Percentiles rank a stretch among this genome's conserved stretches.
Evolutionary conservation across 805 yeast genomes (phyloP).

Genomic region (Priceomyces haplophilus): DNA sequence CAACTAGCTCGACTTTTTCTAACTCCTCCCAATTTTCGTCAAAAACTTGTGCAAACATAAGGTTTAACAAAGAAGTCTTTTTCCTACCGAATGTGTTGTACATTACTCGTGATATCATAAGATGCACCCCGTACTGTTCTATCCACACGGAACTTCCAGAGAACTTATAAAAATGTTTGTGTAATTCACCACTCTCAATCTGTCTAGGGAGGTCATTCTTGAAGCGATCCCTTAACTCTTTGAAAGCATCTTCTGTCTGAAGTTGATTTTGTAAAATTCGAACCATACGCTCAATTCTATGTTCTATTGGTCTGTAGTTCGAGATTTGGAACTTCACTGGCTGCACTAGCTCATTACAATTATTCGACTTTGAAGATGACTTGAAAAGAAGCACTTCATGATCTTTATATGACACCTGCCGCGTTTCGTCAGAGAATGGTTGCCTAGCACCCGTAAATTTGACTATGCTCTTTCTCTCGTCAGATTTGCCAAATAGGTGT

Average conservation of each 20-base stretch:
- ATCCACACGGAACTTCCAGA: slow-evolving; percentile 16
- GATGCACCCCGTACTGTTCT: slow-evolving; percentile 15
- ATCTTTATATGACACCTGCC: background rate
- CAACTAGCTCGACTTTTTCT: slow-evolving; percentile 8
- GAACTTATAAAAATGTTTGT: slow-evolving; percentile 12
- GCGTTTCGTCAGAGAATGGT: slow-evolving; percentile 1
- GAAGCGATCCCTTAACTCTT: slow-evolving; percentile 1
- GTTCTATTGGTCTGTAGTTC: slow-evolving; percentile 3
- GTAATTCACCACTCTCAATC: slow-evolving; percentile 6
- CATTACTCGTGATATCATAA: slow-evolving; percentile 12
- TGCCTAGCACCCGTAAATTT: background rate
- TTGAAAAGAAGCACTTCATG: background rate
- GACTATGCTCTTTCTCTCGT: background rate
- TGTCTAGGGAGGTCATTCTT: slow-evolving; percentile 9
- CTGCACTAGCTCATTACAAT: background rate
- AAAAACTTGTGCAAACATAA: slow-evolving; percentile 13
- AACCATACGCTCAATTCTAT: slow-evolving; percentile 3
- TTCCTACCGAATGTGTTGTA: slow-evolving; percentile 9
- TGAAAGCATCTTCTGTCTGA: slow-evolving; percentile 9
- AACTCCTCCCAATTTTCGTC: slow-evolving; percentile 14
- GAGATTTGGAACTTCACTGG: slow-evolving; percentile 4
- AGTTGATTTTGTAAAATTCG: slow-evolving; percentile 5
- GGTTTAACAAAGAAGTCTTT: slow-evolving; percentile 8
- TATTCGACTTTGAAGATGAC: slow-evolving; percentile 1
- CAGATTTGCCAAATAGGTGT: slow-evolving; percentile 1